phyloP scores from a whole-genome alignment of 2,329 filamentous ascomycete species.

The Geosmithia morbida region DNA sequence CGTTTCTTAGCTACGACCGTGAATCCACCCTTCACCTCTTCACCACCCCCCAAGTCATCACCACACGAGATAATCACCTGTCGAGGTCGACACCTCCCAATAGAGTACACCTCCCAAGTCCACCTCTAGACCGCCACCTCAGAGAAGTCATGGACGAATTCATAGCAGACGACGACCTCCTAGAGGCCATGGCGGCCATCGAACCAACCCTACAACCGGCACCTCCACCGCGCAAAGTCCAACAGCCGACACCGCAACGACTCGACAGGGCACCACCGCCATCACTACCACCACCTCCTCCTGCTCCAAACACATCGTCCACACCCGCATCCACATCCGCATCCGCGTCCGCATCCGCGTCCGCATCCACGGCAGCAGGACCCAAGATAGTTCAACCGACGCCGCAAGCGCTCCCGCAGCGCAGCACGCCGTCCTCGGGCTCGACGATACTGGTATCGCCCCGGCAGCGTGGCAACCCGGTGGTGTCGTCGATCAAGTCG shows the following conservation, averaged over 20 bases:
- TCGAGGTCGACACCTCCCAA: too few relatives aligned
- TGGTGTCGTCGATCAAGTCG: slow-evolving; percentile 67
- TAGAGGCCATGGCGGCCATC: slow-evolving; percentile 39
- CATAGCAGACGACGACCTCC: slow-evolving; percentile 40
- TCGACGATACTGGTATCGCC: slow-evolving; percentile 82
- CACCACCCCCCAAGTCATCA: too few relatives aligned
- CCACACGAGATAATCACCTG: too few relatives aligned
- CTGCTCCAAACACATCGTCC: too few relatives aligned
- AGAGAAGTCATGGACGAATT: slow-evolving; percentile 31
- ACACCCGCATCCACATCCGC: too few relatives aligned
- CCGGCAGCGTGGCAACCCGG: slow-evolving; percentile 88
- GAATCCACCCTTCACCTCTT: too few relatives aligned
- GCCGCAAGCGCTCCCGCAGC: slow-evolving; percentile 65
- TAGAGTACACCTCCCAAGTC: too few relatives aligned
- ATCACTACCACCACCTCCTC: too few relatives aligned
- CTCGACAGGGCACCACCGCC: slow-evolving; percentile 30
- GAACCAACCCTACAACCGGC: slow-evolving; percentile 15
- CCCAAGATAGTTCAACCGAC: slow-evolving; percentile 68
- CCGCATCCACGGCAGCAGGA: slow-evolving; percentile 3
- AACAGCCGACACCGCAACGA: slow-evolving; percentile 37
- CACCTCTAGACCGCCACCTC: not conserved
- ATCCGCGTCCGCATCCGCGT: too few relatives aligned
- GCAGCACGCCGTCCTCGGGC: slow-evolving; percentile 29
- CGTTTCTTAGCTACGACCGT: too few relatives aligned
- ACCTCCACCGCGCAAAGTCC: slow-evolving; percentile 19